These are phyloP conservation scores for Phoenix dactylifera DNA, from an alignment of 176 grass and related monocot species.

Conservation along the genomic window DNA sequence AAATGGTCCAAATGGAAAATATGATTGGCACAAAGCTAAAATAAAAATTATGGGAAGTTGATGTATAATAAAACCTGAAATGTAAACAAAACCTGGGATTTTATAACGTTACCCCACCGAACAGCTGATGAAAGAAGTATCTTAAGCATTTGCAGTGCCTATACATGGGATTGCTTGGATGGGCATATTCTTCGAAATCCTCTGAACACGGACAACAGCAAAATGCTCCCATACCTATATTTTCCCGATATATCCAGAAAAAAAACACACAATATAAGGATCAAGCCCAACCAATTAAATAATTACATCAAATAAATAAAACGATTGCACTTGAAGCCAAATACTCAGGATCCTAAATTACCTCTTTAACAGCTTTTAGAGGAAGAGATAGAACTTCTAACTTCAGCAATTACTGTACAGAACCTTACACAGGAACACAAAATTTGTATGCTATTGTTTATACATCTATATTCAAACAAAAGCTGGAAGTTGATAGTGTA, in stretches of 20 bases:
- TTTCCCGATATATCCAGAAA: constrained; percentile 15
- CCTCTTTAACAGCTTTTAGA: background rate
- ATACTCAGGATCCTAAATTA: background rate
- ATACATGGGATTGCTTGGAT: constrained; percentile 68
- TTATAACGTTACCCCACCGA: constrained; percentile 56
- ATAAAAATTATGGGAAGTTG: too few species aligned
- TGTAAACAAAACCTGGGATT: too few species aligned
- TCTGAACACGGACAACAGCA: constrained; percentile 65
- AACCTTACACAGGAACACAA: background rate
- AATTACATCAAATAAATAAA: too few species aligned
- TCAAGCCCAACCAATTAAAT: too few species aligned
- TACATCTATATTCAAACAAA: too few species aligned
- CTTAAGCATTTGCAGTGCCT: constrained; percentile 63
- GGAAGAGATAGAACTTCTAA: background rate
- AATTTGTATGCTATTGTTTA: background rate
- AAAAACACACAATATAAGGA: background rate
- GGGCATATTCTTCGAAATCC: constrained; percentile 65
- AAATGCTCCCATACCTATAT: constrained; percentile 55
- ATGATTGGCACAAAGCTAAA: too few species aligned
- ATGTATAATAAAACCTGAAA: too few species aligned
- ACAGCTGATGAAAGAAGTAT: constrained; percentile 65
- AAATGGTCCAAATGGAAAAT: too few species aligned
- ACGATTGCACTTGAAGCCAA: too few species aligned
- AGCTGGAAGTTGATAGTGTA: too few species aligned
- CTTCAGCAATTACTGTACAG: background rate